A percentile compares a stretch with the other conserved stretches of the same genome.
These are phyloP conservation scores for Diplogelasinospora grovesii DNA, from an alignment of 495 filamentous ascomycete species.

Conservation along the genomic window DNA sequence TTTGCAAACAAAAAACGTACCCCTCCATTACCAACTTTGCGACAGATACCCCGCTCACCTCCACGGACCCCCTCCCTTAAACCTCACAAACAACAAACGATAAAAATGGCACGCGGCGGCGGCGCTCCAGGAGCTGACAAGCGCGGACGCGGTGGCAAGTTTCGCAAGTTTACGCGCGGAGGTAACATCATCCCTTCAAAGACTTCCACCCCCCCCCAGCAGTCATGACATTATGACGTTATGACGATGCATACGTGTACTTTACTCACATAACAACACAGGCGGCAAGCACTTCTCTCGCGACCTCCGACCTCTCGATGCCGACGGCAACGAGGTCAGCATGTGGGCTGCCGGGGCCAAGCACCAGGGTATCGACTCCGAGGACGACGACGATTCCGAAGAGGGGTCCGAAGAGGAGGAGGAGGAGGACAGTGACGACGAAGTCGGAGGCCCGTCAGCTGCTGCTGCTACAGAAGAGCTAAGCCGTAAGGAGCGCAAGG, in stretches of 20 bases:
- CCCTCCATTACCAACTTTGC: constrained; percentile 7
- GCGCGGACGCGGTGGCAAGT: constrained; percentile 83
- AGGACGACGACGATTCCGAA: constrained; percentile 18
- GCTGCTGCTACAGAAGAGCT: constrained; percentile 40
- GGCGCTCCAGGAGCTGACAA: constrained; percentile 47
- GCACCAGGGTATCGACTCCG: constrained; percentile 17
- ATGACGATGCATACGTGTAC: neutral
- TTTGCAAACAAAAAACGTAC: neutral
- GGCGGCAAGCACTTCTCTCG: constrained; percentile 93
- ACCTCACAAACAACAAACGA: constrained; percentile 12
- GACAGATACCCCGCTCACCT: constrained; percentile 14
- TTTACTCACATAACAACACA: constrained; percentile 26
- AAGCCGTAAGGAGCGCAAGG: constrained; percentile 82
- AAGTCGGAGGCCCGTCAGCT: constrained; percentile 22
- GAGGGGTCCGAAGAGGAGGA: constrained; percentile 40
- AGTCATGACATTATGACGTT: neutral
- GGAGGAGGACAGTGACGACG: constrained; percentile 37
- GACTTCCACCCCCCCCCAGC: neutral
- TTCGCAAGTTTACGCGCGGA: constrained; percentile 86
- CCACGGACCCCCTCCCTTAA: constrained; percentile 7
- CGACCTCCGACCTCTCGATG: constrained; percentile 77
- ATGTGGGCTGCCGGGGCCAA: constrained; percentile 58
- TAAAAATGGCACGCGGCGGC: constrained; percentile 56
- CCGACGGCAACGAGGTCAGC: constrained; percentile 68
- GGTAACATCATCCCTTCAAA: constrained; percentile 53